Evolutionary conservation across 1,284 basidiomycete genomes (phyloP).

Genomic region (Singerocomus rubriflavus): DNA sequence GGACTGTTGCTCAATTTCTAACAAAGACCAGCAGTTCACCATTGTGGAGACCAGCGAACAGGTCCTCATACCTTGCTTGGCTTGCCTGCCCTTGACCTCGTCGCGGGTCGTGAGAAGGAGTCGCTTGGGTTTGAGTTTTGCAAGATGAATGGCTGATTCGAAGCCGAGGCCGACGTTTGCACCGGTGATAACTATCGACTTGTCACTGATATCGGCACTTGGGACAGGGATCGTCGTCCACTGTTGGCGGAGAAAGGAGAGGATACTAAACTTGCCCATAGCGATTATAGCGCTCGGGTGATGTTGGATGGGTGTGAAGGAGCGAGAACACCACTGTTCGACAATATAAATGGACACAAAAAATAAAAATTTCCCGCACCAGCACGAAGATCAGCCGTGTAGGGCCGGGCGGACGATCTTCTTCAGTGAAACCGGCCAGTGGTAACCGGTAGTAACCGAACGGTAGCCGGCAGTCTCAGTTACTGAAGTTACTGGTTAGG

Average conservation of each 20-base stretch:
- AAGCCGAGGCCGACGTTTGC: slow-evolving; percentile 35
- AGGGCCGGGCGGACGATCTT: not conserved
- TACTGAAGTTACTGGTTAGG: no score
- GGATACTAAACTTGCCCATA: slow-evolving; percentile 23
- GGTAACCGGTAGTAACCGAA: no score
- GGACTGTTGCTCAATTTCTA: slow-evolving; percentile 22
- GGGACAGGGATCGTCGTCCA: slow-evolving; percentile 24
- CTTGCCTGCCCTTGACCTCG: slow-evolving; percentile 22
- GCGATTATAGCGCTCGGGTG: not conserved
- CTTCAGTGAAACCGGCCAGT: no score
- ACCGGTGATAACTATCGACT: slow-evolving; percentile 31
- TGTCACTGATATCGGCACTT: slow-evolving; percentile 28
- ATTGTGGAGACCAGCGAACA: not conserved
- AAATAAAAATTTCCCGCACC: not conserved
- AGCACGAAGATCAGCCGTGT: not conserved
- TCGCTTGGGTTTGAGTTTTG: slow-evolving; percentile 26
- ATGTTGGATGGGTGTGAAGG: not conserved
- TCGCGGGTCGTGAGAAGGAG: slow-evolving; percentile 32
- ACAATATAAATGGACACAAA: not conserved
- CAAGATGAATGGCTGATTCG: slow-evolving; percentile 32
- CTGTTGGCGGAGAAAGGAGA: slow-evolving; percentile 23
- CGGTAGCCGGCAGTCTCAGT: no score
- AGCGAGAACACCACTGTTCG: not conserved
- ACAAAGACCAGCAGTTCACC: not conserved
- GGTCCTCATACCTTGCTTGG: slow-evolving; percentile 20